Evolutionary conservation across 2,329 filamentous ascomycete species (phyloP).

Genomic region (Cylindrodendrum hubeiense): DNA sequence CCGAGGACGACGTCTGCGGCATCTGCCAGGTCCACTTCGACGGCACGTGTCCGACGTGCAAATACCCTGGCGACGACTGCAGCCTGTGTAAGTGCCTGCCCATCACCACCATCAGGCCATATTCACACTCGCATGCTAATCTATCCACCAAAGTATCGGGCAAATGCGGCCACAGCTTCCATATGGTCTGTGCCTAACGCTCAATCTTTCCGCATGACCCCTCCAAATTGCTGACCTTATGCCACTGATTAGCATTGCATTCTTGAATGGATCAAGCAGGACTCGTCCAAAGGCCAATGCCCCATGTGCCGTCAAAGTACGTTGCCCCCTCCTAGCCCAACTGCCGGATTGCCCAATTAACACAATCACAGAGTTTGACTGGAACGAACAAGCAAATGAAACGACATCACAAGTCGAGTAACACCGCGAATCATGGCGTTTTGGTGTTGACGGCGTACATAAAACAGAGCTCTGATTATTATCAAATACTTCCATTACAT

Average conservation of each 20-base stretch:
- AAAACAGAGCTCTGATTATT: constrained; percentile 12
- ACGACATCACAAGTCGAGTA: constrained; percentile 44
- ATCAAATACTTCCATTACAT: background rate
- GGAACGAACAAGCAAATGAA: constrained; percentile 53
- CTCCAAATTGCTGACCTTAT: constrained; percentile 33
- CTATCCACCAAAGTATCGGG: constrained; percentile 78
- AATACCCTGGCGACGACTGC: constrained; percentile 97
- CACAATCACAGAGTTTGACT: constrained; percentile 53
- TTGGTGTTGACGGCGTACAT: constrained; percentile 38
- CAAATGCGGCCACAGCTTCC: constrained; percentile 97
- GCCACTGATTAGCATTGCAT: constrained; percentile 82
- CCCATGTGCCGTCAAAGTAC: constrained; percentile 97
- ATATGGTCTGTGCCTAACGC: constrained; percentile 76
- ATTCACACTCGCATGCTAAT: constrained; percentile 32
- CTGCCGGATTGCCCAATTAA: constrained; percentile 16
- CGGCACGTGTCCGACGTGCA: constrained; percentile 97
- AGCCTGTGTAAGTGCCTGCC: constrained; percentile 76
- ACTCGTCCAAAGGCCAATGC: constrained; percentile 91
- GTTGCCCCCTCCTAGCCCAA: constrained; percentile 34
- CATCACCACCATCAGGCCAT: constrained; percentile 29
- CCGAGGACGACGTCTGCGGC: constrained; percentile 96
- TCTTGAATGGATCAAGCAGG: constrained; percentile 94
- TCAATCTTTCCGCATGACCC: constrained; percentile 12
- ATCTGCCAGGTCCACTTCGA: constrained; percentile 99
- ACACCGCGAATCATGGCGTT: constrained; percentile 30